Conservation (phyloP, 257 asterid genomes). For the Craterostigma plantagineum region DNA sequence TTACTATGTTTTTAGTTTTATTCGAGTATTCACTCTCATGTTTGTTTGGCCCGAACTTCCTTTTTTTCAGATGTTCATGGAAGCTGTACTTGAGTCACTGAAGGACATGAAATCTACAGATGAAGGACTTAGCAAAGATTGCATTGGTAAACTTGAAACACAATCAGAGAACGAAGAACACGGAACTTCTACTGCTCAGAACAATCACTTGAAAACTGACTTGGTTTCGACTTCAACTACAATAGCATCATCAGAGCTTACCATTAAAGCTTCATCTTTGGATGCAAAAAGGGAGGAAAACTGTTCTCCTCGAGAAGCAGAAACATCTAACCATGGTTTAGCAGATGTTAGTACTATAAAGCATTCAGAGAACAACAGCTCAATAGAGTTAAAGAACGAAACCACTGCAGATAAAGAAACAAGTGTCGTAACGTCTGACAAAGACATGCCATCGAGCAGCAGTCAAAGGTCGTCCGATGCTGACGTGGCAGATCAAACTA, state of each 20-base stretch:
- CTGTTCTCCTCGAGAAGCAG: constrained; percentile 7
- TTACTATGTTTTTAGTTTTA: background rate
- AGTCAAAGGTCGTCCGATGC: constrained; percentile 18
- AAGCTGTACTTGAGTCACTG: constrained; percentile 63
- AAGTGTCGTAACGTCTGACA: constrained; percentile 10
- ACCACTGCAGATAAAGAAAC: no score
- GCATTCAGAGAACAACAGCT: constrained; percentile 4
- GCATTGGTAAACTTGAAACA: constrained; percentile 14
- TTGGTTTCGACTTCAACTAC: constrained; percentile 7
- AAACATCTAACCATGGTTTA: constrained; percentile 3
- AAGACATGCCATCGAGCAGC: constrained; percentile 9
- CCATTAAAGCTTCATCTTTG: background rate
- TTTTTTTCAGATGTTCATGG: constrained; percentile 68
- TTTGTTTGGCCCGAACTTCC: constrained; percentile 5
- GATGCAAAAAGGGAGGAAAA: constrained; percentile 7
- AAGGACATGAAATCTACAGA: constrained; percentile 24
- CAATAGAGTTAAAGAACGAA: background rate
- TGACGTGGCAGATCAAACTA: constrained; percentile 37
- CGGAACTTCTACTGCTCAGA: no score
- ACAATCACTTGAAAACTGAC: no score
- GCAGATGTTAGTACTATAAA: constrained; percentile 2
- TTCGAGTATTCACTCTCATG: no score
- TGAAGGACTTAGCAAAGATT: constrained; percentile 14
- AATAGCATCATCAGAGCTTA: constrained; percentile 7
- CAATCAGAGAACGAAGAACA: constrained; percentile 13